Conservation (phyloP, 2,329 filamentous ascomycete species). For the Fusarium sp. region DNA sequence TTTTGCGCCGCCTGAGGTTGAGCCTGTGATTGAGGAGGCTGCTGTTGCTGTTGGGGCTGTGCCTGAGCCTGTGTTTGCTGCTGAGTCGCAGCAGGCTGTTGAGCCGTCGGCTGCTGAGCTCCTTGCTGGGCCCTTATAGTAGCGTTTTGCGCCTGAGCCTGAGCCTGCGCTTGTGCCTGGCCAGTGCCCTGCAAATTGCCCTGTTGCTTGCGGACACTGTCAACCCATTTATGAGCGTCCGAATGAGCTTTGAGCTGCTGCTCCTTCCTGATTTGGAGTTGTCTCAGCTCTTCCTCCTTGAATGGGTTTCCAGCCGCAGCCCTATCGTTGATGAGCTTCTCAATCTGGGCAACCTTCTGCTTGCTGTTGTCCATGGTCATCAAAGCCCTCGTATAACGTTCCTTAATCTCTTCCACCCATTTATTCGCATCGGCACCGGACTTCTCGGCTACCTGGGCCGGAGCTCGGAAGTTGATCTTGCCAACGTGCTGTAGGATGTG, state of each 20-base stretch:
- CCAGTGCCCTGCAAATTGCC: constrained; percentile 51
- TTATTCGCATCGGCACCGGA: constrained; percentile 61
- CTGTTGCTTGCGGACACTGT: constrained; percentile 63
- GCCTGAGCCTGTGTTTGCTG: constrained; percentile 38
- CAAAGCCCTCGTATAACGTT: constrained; percentile 64
- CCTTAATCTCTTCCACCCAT: constrained; percentile 65
- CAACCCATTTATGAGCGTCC: constrained; percentile 65
- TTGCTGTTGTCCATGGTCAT: constrained; percentile 65
- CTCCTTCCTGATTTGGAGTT: constrained; percentile 61
- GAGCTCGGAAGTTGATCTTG: constrained; percentile 63
- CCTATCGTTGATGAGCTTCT: constrained; percentile 60
- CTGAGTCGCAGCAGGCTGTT: constrained; percentile 33
- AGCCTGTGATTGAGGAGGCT: constrained; percentile 35
- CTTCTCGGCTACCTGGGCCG: constrained; percentile 60
- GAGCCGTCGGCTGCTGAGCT: constrained; percentile 40
- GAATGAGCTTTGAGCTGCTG: constrained; percentile 61
- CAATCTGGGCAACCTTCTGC: constrained; percentile 59
- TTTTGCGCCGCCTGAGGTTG: constrained; percentile 40
- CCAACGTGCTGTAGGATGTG: constrained; percentile 64
- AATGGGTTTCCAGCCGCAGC: constrained; percentile 60
- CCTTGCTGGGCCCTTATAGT: constrained; percentile 40
- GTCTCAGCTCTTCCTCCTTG: constrained; percentile 63
- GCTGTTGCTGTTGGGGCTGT: constrained; percentile 38
- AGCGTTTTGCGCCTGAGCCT: constrained; percentile 30
- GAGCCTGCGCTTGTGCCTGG: constrained; percentile 44